These are phyloP conservation scores for Fusarium marasasianum DNA, from an alignment of 2,329 filamentous ascomycete genomes.

Conservation along the genomic window DNA sequence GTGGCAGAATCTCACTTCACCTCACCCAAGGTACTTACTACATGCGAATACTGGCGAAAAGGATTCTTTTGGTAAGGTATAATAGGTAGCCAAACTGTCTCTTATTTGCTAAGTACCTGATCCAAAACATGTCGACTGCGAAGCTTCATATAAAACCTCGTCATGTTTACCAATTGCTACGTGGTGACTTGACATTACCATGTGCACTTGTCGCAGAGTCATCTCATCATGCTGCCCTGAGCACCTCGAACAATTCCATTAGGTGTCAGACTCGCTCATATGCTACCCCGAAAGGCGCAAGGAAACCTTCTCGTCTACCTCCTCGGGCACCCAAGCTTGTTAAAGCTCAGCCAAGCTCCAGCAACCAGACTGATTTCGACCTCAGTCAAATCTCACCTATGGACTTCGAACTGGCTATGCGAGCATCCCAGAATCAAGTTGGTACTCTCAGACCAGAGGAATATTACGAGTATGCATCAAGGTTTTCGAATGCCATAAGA, in stretches of 20 bases:
- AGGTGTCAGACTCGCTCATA: conserved; percentile 29
- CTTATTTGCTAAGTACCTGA: neutral
- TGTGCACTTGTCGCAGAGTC: neutral
- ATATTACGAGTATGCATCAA: conserved; percentile 39
- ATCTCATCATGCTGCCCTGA: neutral
- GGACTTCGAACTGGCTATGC: conserved; percentile 36
- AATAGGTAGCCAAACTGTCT: neutral
- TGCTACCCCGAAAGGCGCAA: conserved; percentile 23
- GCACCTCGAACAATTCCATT: neutral
- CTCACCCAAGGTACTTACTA: neutral
- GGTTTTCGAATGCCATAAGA: conserved; percentile 35
- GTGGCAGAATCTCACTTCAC: conserved; percentile 26
- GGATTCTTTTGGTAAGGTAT: neutral
- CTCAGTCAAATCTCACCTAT: conserved; percentile 35
- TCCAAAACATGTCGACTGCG: neutral
- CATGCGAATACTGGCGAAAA: neutral
- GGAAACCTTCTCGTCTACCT: neutral
- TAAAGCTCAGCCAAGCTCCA: conserved; percentile 3
- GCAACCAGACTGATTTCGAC: conserved; percentile 16
- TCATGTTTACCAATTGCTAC: conserved; percentile 15
- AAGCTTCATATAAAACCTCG: conserved; percentile 4
- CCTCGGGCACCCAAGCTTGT: conserved; percentile 15
- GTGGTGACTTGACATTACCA: neutral
- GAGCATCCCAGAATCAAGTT: conserved; percentile 20
- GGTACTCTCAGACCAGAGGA: conserved; percentile 29